These are phyloP conservation scores for Penicillium sp. DNA, from an alignment of 2,329 filamentous ascomycete genomes.

Conservation along the genomic window DNA sequence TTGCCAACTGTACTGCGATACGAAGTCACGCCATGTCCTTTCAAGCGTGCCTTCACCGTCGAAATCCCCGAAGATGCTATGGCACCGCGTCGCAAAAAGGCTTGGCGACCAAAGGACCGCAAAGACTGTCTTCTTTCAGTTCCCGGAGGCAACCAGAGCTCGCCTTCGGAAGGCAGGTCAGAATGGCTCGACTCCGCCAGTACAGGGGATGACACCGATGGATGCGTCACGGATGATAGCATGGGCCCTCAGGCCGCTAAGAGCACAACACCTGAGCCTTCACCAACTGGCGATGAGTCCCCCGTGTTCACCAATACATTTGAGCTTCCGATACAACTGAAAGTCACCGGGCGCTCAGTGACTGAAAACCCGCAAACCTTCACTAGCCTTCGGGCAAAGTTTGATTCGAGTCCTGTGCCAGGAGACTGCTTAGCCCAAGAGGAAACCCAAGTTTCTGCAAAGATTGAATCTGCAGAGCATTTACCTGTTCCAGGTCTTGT, in stretches of 20 bases:
- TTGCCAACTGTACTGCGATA: constrained; percentile 74
- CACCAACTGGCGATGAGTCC: constrained; percentile 19
- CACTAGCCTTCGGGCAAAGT: constrained; percentile 39
- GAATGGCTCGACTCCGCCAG: constrained; percentile 25
- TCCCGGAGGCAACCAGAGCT: constrained; percentile 15
- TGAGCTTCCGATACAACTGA: constrained; percentile 10
- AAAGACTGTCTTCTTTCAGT: constrained; percentile 34
- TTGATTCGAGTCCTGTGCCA: constrained; percentile 29
- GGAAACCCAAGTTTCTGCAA: neutral
- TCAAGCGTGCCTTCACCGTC: constrained; percentile 72
- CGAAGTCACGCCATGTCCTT: constrained; percentile 85
- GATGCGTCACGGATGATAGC: constrained; percentile 32
- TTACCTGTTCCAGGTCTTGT: neutral
- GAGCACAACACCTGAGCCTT: constrained; percentile 24
- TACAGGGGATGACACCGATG: constrained; percentile 34
- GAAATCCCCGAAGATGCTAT: constrained; percentile 67
- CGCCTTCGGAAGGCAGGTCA: constrained; percentile 11
- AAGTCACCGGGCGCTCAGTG: constrained; percentile 21
- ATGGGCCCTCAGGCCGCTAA: constrained; percentile 25
- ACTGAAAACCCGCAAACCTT: constrained; percentile 34
- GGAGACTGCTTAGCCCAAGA: neutral
- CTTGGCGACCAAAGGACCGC: constrained; percentile 63
- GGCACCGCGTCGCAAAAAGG: constrained; percentile 63
- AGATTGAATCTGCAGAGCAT: neutral
- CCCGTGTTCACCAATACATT: constrained; percentile 4